Evolutionary conservation across 2,329 filamentous ascomycete species (phyloP).

Genomic region (Calonectria fujianensis): DNA sequence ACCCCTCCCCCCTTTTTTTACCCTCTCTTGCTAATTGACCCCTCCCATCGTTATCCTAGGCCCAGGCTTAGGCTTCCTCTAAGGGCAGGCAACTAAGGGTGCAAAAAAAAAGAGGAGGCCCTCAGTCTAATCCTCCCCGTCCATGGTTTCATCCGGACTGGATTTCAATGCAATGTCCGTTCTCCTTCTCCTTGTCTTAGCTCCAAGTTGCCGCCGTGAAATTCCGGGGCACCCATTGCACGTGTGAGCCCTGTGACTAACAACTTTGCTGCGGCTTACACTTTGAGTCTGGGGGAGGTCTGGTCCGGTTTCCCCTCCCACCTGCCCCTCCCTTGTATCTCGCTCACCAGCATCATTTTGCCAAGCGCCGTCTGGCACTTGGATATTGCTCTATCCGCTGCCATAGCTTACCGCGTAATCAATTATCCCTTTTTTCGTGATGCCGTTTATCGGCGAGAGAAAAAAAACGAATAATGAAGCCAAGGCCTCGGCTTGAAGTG

Average conservation of each 20-base stretch:
- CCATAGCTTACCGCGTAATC: constrained; percentile 8
- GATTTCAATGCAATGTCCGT: constrained; percentile 5
- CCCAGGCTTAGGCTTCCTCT: background rate
- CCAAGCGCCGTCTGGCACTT: background rate
- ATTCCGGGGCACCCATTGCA: constrained; percentile 5
- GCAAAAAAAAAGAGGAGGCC: constrained; percentile 20
- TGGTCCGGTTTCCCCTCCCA: background rate
- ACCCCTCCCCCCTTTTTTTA: constrained; percentile 13
- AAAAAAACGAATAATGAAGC: background rate
- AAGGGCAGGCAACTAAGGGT: constrained; percentile 19
- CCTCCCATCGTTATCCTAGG: constrained; percentile 12
- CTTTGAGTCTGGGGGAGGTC: background rate
- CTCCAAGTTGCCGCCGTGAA: background rate
- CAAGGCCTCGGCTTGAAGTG: constrained; percentile 2
- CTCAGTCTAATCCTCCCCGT: constrained; percentile 22
- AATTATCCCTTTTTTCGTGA: constrained; percentile 6
- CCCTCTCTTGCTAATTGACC: constrained; percentile 3
- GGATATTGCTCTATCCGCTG: background rate
- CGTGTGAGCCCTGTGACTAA: constrained; percentile 17
- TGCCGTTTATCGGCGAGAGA: background rate
- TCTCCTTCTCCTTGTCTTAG: background rate
- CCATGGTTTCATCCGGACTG: constrained; percentile 34
- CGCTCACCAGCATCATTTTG: background rate
- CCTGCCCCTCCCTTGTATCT: constrained; percentile 12
- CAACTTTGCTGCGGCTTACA: constrained; percentile 24